Evolutionary conservation across 2,329 filamentous ascomycete species (phyloP).

Genomic region (Coniochaeta sp.): DNA sequence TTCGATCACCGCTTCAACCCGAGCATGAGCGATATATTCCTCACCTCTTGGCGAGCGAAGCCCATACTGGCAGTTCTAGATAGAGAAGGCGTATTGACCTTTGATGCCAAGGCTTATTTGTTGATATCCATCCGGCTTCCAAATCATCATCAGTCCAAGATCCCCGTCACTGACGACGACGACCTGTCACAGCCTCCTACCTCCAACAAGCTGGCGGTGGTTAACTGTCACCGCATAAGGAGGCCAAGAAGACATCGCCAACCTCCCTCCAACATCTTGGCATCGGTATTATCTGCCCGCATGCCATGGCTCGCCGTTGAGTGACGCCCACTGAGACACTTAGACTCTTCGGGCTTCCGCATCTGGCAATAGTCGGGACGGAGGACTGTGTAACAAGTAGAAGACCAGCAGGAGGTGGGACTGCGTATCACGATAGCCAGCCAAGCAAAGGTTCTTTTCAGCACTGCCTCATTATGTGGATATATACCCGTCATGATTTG

Average conservation of each 20-base stretch:
- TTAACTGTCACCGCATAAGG: background rate
- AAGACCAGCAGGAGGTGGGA: too few species aligned
- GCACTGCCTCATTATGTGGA: conserved; percentile 1
- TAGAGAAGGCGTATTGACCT: too few species aligned
- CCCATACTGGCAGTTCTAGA: background rate
- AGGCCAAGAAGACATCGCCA: background rate
- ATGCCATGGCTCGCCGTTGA: background rate
- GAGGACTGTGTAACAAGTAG: background rate
- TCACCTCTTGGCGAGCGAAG: background rate
- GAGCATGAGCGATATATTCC: too few species aligned
- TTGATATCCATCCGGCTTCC: too few species aligned
- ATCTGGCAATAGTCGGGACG: background rate
- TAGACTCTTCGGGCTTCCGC: background rate
- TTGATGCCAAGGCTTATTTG: too few species aligned
- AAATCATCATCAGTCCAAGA: too few species aligned
- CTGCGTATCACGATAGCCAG: background rate
- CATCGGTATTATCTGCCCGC: background rate
- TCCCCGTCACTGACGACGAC: too few species aligned
- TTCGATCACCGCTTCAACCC: too few species aligned
- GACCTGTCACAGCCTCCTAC: background rate
- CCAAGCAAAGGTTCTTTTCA: too few species aligned
- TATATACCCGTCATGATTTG: background rate
- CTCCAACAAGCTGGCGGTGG: background rate
- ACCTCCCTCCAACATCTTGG: background rate
- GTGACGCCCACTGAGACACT: background rate